Percentiles rank a stretch among this genome's conserved stretches.
These are phyloP conservation scores for Leccinellum albellum DNA, from an alignment of 768 basidiomycete species.

Conservation along the genomic window DNA sequence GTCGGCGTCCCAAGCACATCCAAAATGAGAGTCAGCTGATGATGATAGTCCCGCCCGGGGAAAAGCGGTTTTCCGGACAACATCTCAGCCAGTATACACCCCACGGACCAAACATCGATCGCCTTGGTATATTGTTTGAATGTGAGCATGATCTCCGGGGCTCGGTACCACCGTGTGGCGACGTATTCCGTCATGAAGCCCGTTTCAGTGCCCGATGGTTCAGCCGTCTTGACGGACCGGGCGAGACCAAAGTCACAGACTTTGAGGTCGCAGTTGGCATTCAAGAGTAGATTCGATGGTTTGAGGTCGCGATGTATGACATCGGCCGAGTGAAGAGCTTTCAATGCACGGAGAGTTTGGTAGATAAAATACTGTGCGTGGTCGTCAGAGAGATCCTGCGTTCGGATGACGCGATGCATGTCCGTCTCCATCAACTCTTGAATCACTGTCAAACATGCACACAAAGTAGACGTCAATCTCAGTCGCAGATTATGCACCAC, in stretches of 20 bases:
- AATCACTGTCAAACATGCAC: conserved; percentile 49
- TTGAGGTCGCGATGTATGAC: conserved; percentile 97
- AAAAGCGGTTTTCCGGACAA: conserved; percentile 94
- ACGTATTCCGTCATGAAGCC: conserved; percentile 98
- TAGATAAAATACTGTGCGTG: conserved; percentile 94
- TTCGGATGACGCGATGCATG: conserved; percentile 94
- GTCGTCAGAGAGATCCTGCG: conserved; percentile 92
- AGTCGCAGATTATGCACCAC: too few species aligned
- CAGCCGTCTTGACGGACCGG: conserved; percentile 82
- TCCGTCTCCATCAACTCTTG: conserved; percentile 96
- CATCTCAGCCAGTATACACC: conserved; percentile 94
- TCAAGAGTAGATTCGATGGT: conserved; percentile 94
- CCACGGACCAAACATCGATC: conserved; percentile 87
- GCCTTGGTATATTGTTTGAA: conserved; percentile 99
- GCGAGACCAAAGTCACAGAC: conserved; percentile 95
- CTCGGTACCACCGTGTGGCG: conserved; percentile 97
- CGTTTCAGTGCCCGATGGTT: conserved; percentile 78
- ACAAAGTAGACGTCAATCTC: conserved; percentile 1
- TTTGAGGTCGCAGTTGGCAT: conserved; percentile 95
- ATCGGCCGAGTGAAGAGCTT: conserved; percentile 93
- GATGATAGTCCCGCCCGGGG: conserved; percentile 95
- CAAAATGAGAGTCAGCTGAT: conserved; percentile 92
- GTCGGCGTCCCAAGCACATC: conserved; percentile 97
- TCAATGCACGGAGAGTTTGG: conserved; percentile 91
- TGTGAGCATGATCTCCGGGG: conserved; percentile 98